Conservation (phyloP, 768 basidiomycete genomes). For the Collybia nuda region DNA sequence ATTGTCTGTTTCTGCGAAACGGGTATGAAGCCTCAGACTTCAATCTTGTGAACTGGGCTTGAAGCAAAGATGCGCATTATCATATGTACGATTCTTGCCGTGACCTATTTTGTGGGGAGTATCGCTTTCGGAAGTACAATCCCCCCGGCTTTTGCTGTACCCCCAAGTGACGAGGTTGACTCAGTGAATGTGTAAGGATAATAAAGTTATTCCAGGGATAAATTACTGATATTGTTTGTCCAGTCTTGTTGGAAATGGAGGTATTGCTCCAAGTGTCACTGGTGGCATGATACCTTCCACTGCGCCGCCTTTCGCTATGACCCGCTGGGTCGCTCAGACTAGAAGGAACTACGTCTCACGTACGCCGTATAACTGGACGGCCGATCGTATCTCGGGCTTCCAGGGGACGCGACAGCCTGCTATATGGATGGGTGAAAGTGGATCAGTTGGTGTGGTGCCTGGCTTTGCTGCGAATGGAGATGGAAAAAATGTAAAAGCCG, state of each 20-base stretch:
- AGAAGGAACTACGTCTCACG: constrained; percentile 74
- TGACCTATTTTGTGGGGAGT: too few relatives aligned
- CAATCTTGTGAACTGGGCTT: too few relatives aligned
- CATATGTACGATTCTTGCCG: too few relatives aligned
- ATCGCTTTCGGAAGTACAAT: too few relatives aligned
- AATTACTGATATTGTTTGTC: background rate
- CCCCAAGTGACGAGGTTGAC: constrained; percentile 3
- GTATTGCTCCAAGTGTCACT: constrained; percentile 65
- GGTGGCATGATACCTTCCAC: constrained; percentile 80
- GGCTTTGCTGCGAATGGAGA: constrained; percentile 33
- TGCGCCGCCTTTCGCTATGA: constrained; percentile 83
- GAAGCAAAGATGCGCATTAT: too few relatives aligned
- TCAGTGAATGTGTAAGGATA: constrained; percentile 8
- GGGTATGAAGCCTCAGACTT: too few relatives aligned
- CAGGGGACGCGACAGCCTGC: constrained; percentile 82
- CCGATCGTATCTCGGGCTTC: constrained; percentile 62
- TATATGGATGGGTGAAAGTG: constrained; percentile 88
- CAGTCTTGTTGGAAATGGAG: constrained; percentile 70
- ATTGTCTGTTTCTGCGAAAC: too few relatives aligned
- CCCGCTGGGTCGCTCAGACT: constrained; percentile 83
- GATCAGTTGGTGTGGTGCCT: constrained; percentile 58
- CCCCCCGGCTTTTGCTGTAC: background rate
- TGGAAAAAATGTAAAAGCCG: constrained; percentile 18
- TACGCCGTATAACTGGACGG: constrained; percentile 68
- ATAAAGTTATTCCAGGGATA: background rate